Evolutionary conservation across 2,329 filamentous ascomycete species (phyloP), one percentile per base, ranked within the genome.

Genomic region (Drechslerella coelobrocha): DNA sequence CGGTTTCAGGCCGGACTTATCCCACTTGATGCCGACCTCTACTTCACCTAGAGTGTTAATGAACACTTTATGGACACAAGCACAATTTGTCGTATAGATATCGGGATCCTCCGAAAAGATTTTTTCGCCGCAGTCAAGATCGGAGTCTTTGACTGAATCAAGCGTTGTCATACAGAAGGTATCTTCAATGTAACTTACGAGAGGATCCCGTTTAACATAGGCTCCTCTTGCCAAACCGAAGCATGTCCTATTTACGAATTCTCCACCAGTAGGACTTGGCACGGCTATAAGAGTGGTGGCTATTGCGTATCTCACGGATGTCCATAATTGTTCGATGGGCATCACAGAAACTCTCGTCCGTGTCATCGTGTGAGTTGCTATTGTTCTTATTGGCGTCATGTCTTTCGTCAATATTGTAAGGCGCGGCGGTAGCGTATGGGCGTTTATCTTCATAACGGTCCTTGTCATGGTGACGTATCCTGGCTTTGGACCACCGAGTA

Each of bases 141-240:
- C 10, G 14, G 19, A 21, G 26, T 61, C 19, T 23, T 9, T 12
- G 10, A 43, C 27, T n/a, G 50, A 10, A 4, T 53, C 21, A 29
- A 51, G 56, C n/a, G n/a, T n/a, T n/a, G n/a, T 34, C 17, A 19
- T 31, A 19, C 54, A 59, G 27, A 59, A 59, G 8, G 7, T 37
- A 1, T 59, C 41, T 31, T 34, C 14, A 29, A 45, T 52, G n/a
- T 23, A 61, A 2, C 29, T 27, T 5, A 23, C 21, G 1, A 45
- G 2, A 5, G 6, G 2, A 1, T 61, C 31, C 9, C 47, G 29
- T 21, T 21, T 19, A 19, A 41, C 9, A 45, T 61, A 61, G 26
- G 45, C 34, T 1, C 57, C 31, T 19, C 34, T 24, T n/a, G 52
- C 34, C 29, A 61, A 9, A 14, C 47, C 47, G 23, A 21, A 52